Base-by-base conservation (phyloP, 208 protist genomes). In the Trypanosomatidae sp. region DNA sequence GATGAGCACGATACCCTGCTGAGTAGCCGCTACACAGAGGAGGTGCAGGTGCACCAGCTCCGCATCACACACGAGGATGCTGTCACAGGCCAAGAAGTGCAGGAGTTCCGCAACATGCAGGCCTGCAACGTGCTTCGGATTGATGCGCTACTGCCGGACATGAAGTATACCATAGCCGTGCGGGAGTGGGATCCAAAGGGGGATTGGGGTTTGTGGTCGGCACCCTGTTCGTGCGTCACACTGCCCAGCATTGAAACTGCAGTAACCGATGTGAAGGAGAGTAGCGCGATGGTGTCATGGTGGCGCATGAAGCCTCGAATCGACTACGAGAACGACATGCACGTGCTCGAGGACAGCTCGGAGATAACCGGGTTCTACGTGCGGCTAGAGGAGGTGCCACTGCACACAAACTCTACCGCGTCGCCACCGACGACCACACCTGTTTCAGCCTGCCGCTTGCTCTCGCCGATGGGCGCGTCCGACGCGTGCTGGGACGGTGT, bases 181-280 rank as follows among this genome's bases (percentile, higher is more conserved):
- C 84, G 94, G n/a, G 94, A 97, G 81, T 96, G 89, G 89, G 92
- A 97, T 73, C 74, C 86, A 30, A 90, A 95, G 69, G 91, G 91
- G 6, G 91, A 93, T 58, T 98, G 94, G 92, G 94, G 94, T 7
- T 76, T 95, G 25, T 98, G 94, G 94, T 93, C 88, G 69, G 75
- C 85, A 25, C 73, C 90, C 13, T 88, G 87, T 52, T 91, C 82
- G 44, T 98, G 94, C 62, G 83, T 88, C 44, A 98, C 94, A 19
- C 74, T 97, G 55, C 87, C 94, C 47, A 86, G 82, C 46, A 94
- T 96, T 76, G 71, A 64, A 64, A 76, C 85, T 62, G 66, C 68
- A 3, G 77, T 92, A 28, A 76, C 86, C 22, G 86, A 95, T 33
- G 85, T 95, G n/a, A 91, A 88, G 67, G 92, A 98, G 74, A 79